phyloP scores from a whole-genome alignment of 2,329 filamentous ascomycete genomes.

The Epichloe baconii region DNA sequence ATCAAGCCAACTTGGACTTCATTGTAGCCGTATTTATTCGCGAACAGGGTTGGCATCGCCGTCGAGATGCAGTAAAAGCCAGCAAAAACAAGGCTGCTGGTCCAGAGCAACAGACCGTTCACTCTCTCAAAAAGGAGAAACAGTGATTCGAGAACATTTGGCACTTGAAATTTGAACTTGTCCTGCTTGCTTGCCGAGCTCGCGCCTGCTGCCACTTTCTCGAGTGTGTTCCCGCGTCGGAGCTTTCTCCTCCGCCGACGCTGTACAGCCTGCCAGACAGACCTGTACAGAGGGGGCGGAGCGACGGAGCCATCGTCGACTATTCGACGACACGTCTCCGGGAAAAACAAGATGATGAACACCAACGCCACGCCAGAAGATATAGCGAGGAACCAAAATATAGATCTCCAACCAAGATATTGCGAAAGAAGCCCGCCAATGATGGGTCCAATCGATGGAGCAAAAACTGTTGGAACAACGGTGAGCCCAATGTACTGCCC shows the following conservation, averaged over 20 bases:
- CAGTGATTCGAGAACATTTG: slow-evolving; percentile 29
- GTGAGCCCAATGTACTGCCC: slow-evolving; percentile 43
- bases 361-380: slow-evolving; percentile 25
- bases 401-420: slow-evolving; percentile 43
- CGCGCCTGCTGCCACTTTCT: not conserved
- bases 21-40: slow-evolving; percentile 43
- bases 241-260: slow-evolving; percentile 7
- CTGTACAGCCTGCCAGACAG: slow-evolving; percentile 19
- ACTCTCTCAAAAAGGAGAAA: slow-evolving; percentile 28
- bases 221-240: not conserved
- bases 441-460: slow-evolving; percentile 37
- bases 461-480: slow-evolving; percentile 34
- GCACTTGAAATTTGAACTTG: slow-evolving; percentile 22
- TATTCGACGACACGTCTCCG: slow-evolving; percentile 34
- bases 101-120: slow-evolving; percentile 30
- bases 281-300: slow-evolving; percentile 25
- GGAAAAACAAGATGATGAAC: slow-evolving; percentile 35
- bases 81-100: slow-evolving; percentile 32
- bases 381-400: slow-evolving; percentile 51
- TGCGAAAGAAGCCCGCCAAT: slow-evolving; percentile 45
- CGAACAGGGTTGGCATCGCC: slow-evolving; percentile 30
- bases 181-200: slow-evolving; percentile 10
- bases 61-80: slow-evolving; percentile 36
- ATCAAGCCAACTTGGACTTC: slow-evolving; percentile 41
- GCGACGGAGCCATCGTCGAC: slow-evolving; percentile 40